Conservation (phyloP, 2,329 filamentous ascomycete species). For the Neofusicoccum sp. region DNA sequence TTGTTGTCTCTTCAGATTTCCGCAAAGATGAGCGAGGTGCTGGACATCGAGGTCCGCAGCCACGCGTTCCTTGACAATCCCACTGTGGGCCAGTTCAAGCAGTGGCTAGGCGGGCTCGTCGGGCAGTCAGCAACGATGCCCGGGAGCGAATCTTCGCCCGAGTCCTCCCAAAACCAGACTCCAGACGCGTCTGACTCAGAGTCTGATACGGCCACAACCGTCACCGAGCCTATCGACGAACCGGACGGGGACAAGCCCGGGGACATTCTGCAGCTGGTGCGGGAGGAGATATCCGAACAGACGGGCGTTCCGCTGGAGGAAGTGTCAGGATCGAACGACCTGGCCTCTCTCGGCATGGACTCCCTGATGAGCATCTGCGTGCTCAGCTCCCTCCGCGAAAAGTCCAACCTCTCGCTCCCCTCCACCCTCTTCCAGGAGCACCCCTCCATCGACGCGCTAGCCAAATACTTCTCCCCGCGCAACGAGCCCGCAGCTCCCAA, state of each 20-base stretch:
- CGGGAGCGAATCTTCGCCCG: too few species aligned
- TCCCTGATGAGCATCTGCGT: slow-evolving; percentile 20
- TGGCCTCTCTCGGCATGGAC: slow-evolving; percentile 17
- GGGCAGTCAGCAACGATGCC: too few species aligned
- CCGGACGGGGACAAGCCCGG: too few species aligned
- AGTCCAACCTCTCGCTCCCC: neutral
- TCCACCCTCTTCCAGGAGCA: slow-evolving; percentile 5
- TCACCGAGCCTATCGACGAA: too few species aligned
- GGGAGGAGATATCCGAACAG: slow-evolving; percentile 17
- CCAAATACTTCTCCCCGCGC: neutral
- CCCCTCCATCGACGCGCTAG: neutral
- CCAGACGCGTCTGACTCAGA: too few species aligned
- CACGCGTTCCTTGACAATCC: too few species aligned
- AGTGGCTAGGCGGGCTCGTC: too few species aligned
- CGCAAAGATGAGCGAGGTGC: too few species aligned
- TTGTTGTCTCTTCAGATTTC: slow-evolving; percentile 24
- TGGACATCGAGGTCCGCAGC: too few species aligned
- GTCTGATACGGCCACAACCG: too few species aligned
- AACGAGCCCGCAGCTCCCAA: neutral
- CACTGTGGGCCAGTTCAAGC: too few species aligned
- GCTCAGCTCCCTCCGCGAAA: slow-evolving; percentile 20
- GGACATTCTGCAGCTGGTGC: slow-evolving; percentile 8
- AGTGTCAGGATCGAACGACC: slow-evolving; percentile 12
- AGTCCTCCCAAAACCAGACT: too few species aligned
- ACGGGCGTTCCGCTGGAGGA: slow-evolving; percentile 18